These are phyloP conservation scores for Nissolia schottii DNA, from an alignment of 306 rosid species.

Conservation along the genomic window DNA sequence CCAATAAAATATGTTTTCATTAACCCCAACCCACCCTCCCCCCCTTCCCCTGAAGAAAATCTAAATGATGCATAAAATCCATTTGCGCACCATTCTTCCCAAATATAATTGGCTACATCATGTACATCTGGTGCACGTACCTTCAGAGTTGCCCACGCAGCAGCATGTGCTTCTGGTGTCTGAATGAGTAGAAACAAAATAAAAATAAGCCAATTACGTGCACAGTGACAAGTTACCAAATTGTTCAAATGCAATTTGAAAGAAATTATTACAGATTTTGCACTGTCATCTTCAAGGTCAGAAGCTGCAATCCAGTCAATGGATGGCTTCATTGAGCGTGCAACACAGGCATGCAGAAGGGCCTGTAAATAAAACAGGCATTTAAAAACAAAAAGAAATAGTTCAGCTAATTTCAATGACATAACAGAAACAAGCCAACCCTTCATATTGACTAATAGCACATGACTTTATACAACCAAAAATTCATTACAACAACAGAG, in stretches of 20 bases:
- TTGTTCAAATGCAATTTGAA: constrained; percentile 21
- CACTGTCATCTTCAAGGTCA: constrained; percentile 93
- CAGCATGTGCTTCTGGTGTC: constrained; percentile 89
- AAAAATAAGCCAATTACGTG: constrained; percentile 8
- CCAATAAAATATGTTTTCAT: not conserved
- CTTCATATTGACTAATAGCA: not conserved
- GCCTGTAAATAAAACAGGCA: constrained; percentile 58
- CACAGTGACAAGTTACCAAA: constrained; percentile 12
- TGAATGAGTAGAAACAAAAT: constrained; percentile 35
- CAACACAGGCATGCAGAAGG: constrained; percentile 92
- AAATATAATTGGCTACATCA: constrained; percentile 21
- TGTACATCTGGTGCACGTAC: constrained; percentile 65
- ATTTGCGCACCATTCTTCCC: constrained; percentile 4
- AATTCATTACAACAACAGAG: no score
- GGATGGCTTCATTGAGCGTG: constrained; percentile 78
- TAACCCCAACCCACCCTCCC: not conserved
- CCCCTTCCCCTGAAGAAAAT: no score
- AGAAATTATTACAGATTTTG: constrained; percentile 50
- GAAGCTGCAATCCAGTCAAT: constrained; percentile 99
- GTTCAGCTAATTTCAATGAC: constrained; percentile 1
- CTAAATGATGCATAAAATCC: not conserved
- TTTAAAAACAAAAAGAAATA: not conserved
- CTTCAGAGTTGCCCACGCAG: constrained; percentile 84
- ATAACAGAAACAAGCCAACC: not conserved
- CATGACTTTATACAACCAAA: constrained; percentile 7